These are phyloP conservation scores for Candida methanosorbosa DNA, from an alignment of 805 yeast genomes.

Conservation along the genomic window DNA sequence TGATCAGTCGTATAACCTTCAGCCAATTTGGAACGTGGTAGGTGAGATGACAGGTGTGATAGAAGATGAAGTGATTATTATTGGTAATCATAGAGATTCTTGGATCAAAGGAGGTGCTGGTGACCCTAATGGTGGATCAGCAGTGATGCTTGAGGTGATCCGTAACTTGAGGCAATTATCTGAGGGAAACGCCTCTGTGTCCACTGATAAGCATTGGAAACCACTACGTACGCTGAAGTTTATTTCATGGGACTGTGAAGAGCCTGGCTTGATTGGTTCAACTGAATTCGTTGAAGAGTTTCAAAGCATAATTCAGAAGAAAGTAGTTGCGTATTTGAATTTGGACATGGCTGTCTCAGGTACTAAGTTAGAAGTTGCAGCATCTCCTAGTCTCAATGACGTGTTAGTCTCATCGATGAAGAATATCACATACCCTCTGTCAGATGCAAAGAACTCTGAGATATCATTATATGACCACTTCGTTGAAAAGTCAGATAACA, in stretches of 20 bases:
- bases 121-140: constrained; percentile 72
- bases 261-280: constrained; percentile 64
- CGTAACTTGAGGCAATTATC: constrained; percentile 45
- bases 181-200: constrained; percentile 42
- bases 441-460: constrained; percentile 3
- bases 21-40: constrained; percentile 55
- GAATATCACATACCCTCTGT: constrained; percentile 36
- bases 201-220: no score
- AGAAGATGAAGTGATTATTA: constrained; percentile 44
- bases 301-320: constrained; percentile 32
- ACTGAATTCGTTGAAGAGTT: constrained; percentile 70
- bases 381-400: constrained; percentile 52
- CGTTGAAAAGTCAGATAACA: constrained; percentile 18
- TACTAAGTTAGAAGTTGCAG: constrained; percentile 35
- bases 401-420: constrained; percentile 37
- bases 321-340: constrained; percentile 60
- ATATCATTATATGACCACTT: constrained; percentile 29
- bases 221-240: constrained; percentile 64
- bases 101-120: constrained; percentile 77
- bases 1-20: constrained; percentile 51
- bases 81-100: constrained; percentile 76
- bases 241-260: constrained; percentile 80
- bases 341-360: constrained; percentile 62
- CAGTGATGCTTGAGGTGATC: constrained; percentile 55
- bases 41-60: constrained; percentile 52